Conservation (phyloP, 163 green algal genomes). For the Scenedesmus sp. region DNA sequence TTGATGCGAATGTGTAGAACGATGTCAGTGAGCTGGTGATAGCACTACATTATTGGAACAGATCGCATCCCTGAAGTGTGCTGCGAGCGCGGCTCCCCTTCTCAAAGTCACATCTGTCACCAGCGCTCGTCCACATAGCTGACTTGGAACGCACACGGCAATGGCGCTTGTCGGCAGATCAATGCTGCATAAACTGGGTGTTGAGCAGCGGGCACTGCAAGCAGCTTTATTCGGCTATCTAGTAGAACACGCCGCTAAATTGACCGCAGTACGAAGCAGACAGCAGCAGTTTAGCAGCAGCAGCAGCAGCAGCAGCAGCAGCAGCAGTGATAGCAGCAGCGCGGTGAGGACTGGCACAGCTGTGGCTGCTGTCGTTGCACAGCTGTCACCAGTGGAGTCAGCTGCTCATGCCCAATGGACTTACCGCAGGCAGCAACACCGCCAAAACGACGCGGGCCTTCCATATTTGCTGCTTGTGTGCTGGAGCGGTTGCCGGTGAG, state of each 20-base stretch:
- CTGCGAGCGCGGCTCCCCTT: neutral
- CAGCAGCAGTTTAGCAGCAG: neutral
- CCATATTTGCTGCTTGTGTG: conserved; percentile 33
- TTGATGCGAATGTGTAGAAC: too few species aligned
- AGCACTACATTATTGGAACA: too few species aligned
- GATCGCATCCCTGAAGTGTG: too few species aligned
- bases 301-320: neutral
- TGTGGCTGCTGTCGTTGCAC: neutral
- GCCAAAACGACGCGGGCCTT: neutral
- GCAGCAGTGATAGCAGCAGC: neutral
- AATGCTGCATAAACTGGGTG: conserved; percentile 4
- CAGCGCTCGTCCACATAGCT: neutral
- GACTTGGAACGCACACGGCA: neutral
- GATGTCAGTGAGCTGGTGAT: too few species aligned
- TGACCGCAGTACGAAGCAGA: neutral
- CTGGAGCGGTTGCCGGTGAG: conserved; percentile 46
- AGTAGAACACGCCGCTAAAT: neutral
- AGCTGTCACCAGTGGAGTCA: neutral
- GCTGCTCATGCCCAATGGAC: neutral
- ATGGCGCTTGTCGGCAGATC: conserved; percentile 9
- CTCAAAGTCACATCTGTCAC: neutral
- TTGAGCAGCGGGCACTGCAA: neutral
- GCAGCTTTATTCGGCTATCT: neutral
- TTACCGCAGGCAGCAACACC: neutral
- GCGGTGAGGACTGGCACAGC: neutral